Evolutionary conservation across 176 grass and related monocot genomes (phyloP), one percentile per base, ranked within the genome.

Genomic region (Saccharum spontaneum): DNA sequence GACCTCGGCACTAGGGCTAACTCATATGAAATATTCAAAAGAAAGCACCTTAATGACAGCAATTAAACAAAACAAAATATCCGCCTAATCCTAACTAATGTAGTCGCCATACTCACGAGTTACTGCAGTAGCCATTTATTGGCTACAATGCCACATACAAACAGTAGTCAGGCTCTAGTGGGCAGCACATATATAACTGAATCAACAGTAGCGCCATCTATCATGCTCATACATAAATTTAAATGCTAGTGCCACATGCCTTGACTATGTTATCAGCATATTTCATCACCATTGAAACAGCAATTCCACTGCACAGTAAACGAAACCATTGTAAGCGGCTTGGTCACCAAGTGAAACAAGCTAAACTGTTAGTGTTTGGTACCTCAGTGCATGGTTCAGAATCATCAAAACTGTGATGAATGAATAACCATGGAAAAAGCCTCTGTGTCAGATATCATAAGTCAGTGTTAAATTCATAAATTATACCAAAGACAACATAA

Each of bases 311-410:
- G 69, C 69, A 86, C 6, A 34, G 74, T 37, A 92, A 81, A 90
- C 2, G 12, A 76, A 50, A 87, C 6, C 38, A 84, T 15, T 54
- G 81, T 86, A 76, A 45, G 41, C 45, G 70, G n/a, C 61, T 26
- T 57, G 18, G 57, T 70, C 55, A 36, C 26, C 8, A 37, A 30
- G 6, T 41, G 2, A 13, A 38, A 13, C 3, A 68, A 3, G 12
- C 12, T 22, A 22, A 85, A 17, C 38, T 23, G 45, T 40, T 55
- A 50, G 28, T 20, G 30, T 41, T 18, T 39, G 3, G 26, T 85
- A 93, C 94, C 94, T 96, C 67, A 93, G 80, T 67, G 94, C 94
- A 79, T 96, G 91, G 75, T 96, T 96, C n/a, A 96, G 85, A 75
- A 96, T 91, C 91, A 96, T 91, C 54, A 88, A 84, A 85, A 88